A percentile compares a stretch with the other conserved stretches of the same genome.
These are phyloP conservation scores for Claviceps fusiformis DNA, from an alignment of 2,329 filamentous ascomycete species.

Conservation along the genomic window DNA sequence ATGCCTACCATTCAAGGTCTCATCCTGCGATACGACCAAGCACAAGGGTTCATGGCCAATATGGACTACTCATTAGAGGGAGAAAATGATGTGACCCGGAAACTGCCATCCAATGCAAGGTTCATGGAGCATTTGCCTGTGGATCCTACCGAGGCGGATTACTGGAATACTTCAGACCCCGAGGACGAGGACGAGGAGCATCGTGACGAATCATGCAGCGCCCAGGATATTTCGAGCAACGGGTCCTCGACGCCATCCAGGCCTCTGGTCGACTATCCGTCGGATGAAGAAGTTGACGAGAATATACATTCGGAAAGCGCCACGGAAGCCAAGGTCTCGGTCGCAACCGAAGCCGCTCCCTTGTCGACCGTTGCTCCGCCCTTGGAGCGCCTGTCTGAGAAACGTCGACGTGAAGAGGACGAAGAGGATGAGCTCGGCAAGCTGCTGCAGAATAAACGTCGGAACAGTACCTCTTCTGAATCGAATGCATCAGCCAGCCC, in stretches of 20 bases:
- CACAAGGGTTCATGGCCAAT: constrained; percentile 51
- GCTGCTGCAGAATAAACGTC: constrained; percentile 52
- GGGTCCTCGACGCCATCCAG: constrained; percentile 50
- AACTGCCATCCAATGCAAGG: constrained; percentile 34
- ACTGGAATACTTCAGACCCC: constrained; percentile 83
- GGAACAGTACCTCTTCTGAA: constrained; percentile 41
- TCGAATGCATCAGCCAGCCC: constrained; percentile 24
- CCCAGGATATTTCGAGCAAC: constrained; percentile 34
- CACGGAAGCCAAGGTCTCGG: constrained; percentile 16
- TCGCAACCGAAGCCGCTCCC: constrained; percentile 14
- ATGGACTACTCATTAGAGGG: constrained; percentile 63
- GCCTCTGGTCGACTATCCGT: constrained; percentile 80
- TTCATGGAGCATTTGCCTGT: constrained; percentile 58
- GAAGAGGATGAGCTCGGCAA: constrained; percentile 82
- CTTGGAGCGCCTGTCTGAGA: constrained; percentile 72
- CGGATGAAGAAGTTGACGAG: constrained; percentile 63
- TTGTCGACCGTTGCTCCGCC: constrained; percentile 32
- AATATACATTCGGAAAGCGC: constrained; percentile 42
- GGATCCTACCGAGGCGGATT: constrained; percentile 79
- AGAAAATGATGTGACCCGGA: constrained; percentile 41
- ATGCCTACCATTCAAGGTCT: constrained; percentile 73
- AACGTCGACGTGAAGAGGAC: constrained; percentile 81
- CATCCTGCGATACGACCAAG: constrained; percentile 65
- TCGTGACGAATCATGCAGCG: constrained; percentile 12
- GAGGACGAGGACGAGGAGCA: constrained; percentile 54